Percentiles rank a stretch among this genome's conserved stretches.
Conservation (phyloP, 805 yeast genomes). For the Myxozyma kluyveri region DNA sequence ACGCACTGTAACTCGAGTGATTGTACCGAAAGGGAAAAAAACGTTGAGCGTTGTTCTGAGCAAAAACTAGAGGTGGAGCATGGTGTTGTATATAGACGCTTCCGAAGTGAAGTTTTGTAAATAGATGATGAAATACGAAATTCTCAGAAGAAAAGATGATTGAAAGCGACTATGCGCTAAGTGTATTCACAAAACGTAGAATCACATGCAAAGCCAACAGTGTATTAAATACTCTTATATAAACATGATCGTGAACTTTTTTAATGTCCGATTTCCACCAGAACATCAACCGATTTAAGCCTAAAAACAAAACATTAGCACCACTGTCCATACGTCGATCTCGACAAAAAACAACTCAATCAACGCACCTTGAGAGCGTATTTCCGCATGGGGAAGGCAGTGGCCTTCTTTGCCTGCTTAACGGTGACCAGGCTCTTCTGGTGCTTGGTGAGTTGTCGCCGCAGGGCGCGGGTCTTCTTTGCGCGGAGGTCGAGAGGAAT, state of each 20-base stretch:
- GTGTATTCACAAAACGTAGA: conserved; percentile 22
- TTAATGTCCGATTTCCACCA: not conserved
- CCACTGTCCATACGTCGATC: not conserved
- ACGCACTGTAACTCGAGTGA: conserved; percentile 50
- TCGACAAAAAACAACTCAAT: no score
- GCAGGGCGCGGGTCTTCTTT: conserved; percentile 99
- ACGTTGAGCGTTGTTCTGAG: conserved; percentile 29
- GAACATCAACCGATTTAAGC: conserved; percentile 11
- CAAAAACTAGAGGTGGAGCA: no score
- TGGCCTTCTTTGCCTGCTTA: conserved; percentile 86
- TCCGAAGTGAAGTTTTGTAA: no score
- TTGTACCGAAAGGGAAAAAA: conserved; percentile 39
- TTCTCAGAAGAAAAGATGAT: no score
- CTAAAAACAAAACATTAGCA: no score
- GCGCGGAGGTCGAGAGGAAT: conserved; percentile 98
- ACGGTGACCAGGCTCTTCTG: conserved; percentile 80
- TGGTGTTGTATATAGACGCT: no score
- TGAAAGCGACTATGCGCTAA: not conserved
- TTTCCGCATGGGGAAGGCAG: conserved; percentile 98
- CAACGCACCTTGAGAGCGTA: conserved; percentile 81
- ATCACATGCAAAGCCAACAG: no score
- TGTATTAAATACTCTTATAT: no score
- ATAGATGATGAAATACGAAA: no score
- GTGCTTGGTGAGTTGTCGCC: conserved; percentile 88
- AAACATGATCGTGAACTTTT: not conserved